Percentiles rank a stretch among this genome's conserved stretches.
These are phyloP conservation scores for Kluyveromyces sp. DNA, from an alignment of 1,139 yeast genomes.

Conservation along the genomic window DNA sequence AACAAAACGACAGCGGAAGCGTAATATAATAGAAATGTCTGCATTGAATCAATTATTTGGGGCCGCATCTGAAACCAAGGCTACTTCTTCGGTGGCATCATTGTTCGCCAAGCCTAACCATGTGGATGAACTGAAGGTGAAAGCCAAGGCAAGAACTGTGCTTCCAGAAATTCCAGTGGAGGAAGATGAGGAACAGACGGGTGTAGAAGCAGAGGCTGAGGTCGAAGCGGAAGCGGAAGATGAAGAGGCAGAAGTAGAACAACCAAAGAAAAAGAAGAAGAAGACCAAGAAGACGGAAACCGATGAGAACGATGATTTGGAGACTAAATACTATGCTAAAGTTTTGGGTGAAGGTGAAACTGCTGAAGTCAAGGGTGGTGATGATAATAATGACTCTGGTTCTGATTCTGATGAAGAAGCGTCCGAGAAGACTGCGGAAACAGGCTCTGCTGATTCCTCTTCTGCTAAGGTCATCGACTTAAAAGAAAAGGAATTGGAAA, in stretches of 20 bases:
- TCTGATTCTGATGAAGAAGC: conserved; percentile 10
- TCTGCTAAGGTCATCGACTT: conserved; percentile 30
- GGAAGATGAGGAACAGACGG: conserved; percentile 16
- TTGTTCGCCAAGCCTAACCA: conserved; percentile 20
- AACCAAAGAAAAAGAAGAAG: conserved; percentile 12
- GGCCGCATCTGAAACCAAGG: conserved; percentile 17
- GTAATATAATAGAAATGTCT: conserved; percentile 26
- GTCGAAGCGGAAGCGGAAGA: conserved; percentile 6
- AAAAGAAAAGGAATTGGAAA: conserved; percentile 64
- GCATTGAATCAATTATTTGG: conserved; percentile 39
- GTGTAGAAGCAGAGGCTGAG: conserved; percentile 10
- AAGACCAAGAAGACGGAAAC: conserved; percentile 25
- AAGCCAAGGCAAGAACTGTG: conserved; percentile 20
- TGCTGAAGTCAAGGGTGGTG: conserved; percentile 23
- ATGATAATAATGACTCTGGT: not conserved
- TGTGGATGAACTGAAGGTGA: conserved; percentile 19
- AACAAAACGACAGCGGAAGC: not conserved
- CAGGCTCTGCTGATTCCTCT: conserved; percentile 10
- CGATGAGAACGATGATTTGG: conserved; percentile 42
- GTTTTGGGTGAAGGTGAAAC: conserved; percentile 26
- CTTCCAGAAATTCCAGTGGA: conserved; percentile 20
- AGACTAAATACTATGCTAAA: conserved; percentile 40
- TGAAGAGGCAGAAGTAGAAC: conserved; percentile 4
- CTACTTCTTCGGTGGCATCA: conserved; percentile 17
- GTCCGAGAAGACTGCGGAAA: conserved; percentile 16